Conservation (phyloP, 768 basidiomycete species). For the Phylloporus scabripes region DNA sequence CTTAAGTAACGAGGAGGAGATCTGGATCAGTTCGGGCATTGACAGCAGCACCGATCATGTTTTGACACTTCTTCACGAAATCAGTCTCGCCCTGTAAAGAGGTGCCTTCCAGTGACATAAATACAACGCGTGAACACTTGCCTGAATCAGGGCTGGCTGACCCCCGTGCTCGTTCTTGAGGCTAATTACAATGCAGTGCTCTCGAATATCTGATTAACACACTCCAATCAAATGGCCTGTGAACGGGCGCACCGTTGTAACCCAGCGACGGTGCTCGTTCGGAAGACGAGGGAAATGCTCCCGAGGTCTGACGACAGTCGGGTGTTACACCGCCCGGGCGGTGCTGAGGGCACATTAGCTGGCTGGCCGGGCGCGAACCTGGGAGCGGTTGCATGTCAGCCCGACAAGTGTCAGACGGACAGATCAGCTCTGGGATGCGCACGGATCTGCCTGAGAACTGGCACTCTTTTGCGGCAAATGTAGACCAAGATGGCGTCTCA, state of each 20-base stretch:
- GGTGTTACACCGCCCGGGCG: background rate
- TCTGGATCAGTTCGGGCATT: slow-evolving; percentile 43
- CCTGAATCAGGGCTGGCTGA: slow-evolving; percentile 22
- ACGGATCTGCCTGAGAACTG: slow-evolving; percentile 26
- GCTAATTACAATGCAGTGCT: slow-evolving; percentile 34
- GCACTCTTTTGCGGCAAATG: too few relatives aligned
- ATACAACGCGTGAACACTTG: slow-evolving; percentile 31
- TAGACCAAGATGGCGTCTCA: too few relatives aligned
- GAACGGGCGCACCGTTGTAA: slow-evolving; percentile 18
- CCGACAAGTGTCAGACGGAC: slow-evolving; percentile 15
- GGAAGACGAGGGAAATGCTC: background rate
- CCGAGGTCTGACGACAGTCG: slow-evolving; percentile 8
- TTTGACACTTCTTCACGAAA: slow-evolving; percentile 31
- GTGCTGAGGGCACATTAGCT: background rate
- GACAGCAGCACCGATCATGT: slow-evolving; percentile 22
- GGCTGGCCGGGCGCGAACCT: background rate
- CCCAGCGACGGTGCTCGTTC: slow-evolving; percentile 21
- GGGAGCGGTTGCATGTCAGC: slow-evolving; percentile 15
- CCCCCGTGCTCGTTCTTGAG: slow-evolving; percentile 20
- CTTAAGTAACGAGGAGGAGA: slow-evolving; percentile 35
- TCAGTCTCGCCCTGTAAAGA: slow-evolving; percentile 20
- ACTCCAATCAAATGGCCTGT: slow-evolving; percentile 23
- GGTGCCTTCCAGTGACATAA: slow-evolving; percentile 34
- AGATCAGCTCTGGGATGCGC: background rate
- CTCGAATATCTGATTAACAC: slow-evolving; percentile 35